Evolutionary conservation across 2,329 filamentous ascomycete genomes (phyloP).

Genomic region (Venturia carpophila): DNA sequence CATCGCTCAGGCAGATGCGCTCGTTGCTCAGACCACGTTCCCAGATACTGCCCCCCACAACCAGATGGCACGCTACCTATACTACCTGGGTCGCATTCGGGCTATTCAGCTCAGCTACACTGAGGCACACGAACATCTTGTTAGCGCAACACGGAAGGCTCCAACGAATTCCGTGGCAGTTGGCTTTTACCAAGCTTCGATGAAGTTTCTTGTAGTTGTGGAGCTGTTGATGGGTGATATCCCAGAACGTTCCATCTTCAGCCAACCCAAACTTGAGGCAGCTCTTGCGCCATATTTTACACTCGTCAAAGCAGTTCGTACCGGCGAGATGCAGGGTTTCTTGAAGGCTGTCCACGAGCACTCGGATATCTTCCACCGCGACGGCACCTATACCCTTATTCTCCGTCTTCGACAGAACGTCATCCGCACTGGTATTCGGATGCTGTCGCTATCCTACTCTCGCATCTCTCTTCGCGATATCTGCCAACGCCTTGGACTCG

Average conservation of each 20-base stretch:
- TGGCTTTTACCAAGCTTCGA: conserved; percentile 92
- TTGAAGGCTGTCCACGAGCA: conserved; percentile 76
- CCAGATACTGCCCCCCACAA: conserved; percentile 93
- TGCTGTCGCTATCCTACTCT: conserved; percentile 98
- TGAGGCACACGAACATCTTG: conserved; percentile 89
- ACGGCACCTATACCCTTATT: conserved; percentile 92
- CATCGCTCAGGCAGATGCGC: conserved; percentile 90
- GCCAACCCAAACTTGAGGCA: conserved; percentile 76
- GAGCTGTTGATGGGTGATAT: conserved; percentile 98
- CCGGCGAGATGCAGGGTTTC: conserved; percentile 93
- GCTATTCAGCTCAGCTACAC: conserved; percentile 96
- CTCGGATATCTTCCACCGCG: conserved; percentile 77
- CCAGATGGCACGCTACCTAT: conserved; percentile 93
- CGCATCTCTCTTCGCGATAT: conserved; percentile 96
- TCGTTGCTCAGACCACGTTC: conserved; percentile 93
- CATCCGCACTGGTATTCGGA: conserved; percentile 97
- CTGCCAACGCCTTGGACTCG: conserved; percentile 85
- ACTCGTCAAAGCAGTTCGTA: conserved; percentile 87
- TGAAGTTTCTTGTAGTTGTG: conserved; percentile 92
- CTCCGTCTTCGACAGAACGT: conserved; percentile 94
- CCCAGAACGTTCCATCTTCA: conserved; percentile 88
- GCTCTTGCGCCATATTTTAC: conserved; percentile 88
- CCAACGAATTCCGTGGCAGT: conserved; percentile 82
- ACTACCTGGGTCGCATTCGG: conserved; percentile 93
- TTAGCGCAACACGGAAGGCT: conserved; percentile 88